Evolutionary conservation across 371 early-diverging fungal species (phyloP).

Genomic region (Mortierella polycephala): DNA sequence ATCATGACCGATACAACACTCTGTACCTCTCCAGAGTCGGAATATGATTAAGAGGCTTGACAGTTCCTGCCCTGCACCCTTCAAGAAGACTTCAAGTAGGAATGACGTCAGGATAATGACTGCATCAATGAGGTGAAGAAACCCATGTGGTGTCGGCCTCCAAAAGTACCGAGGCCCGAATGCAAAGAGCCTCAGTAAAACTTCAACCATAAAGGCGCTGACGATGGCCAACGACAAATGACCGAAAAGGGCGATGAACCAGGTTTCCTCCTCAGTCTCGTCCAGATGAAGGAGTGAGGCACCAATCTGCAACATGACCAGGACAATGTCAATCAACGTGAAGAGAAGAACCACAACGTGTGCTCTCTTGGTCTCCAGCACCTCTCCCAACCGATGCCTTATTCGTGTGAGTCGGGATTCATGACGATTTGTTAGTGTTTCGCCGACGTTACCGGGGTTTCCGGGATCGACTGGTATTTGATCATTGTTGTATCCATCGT

Average conservation of each 20-base stretch:
- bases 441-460: not conserved
- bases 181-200: slow-evolving; percentile 22
- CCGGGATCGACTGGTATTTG: not conserved
- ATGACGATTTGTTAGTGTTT: not conserved
- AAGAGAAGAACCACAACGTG: slow-evolving; percentile 23
- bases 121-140: slow-evolving; percentile 27
- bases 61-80: slow-evolving; percentile 19
- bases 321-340: slow-evolving; percentile 24
- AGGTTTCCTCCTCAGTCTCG: slow-evolving; percentile 23
- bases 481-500: not conserved
- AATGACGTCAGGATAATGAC: slow-evolving; percentile 25
- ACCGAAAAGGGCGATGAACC: slow-evolving; percentile 17
- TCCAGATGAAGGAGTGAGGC: slow-evolving; percentile 32
- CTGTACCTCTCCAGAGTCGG: slow-evolving; percentile 24
- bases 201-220: slow-evolving; percentile 29
- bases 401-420: not conserved
- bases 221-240: slow-evolving; percentile 33
- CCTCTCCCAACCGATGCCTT: slow-evolving; percentile 10
- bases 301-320: slow-evolving; percentile 39
- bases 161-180: slow-evolving; percentile 41
- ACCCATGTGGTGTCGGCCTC: slow-evolving; percentile 15
- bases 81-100: slow-evolving; percentile 25
- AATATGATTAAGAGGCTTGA: slow-evolving; percentile 22
- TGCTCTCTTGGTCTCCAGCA: slow-evolving; percentile 16
- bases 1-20: not conserved